phyloP scores from a whole-genome alignment of 371 early-diverging fungal species.

The Mucor irregularis region DNA sequence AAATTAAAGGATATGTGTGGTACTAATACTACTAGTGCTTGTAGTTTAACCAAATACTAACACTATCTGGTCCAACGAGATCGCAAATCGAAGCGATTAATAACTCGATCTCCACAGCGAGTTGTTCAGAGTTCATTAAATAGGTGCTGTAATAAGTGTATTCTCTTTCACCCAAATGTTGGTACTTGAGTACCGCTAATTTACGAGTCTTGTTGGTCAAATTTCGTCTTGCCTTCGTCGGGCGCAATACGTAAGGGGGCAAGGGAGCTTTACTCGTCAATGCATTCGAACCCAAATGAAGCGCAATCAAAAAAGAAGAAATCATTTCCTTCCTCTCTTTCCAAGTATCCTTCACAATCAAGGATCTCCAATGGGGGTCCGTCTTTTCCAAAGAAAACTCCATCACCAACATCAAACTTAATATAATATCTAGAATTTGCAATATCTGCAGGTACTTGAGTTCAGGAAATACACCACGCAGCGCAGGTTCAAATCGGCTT shows the following conservation, averaged over 20 bases:
- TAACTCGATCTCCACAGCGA: slow-evolving; percentile 45
- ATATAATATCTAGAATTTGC: slow-evolving; percentile 44
- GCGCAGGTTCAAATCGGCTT: slow-evolving; percentile 49
- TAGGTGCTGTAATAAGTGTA: slow-evolving; percentile 49
- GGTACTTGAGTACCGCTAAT: slow-evolving; percentile 18
- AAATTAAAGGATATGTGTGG: neutral
- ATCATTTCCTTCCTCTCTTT: slow-evolving; percentile 45
- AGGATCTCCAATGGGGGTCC: slow-evolving; percentile 31
- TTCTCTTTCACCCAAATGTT: slow-evolving; percentile 35
- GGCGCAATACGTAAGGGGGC: slow-evolving; percentile 43
- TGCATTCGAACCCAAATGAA: slow-evolving; percentile 45
- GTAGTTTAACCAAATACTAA: slow-evolving; percentile 45
- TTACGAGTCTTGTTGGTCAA: slow-evolving; percentile 41
- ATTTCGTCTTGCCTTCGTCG: slow-evolving; percentile 40
- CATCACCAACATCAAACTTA: slow-evolving; percentile 45
- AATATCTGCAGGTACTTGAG: slow-evolving; percentile 38
- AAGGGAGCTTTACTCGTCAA: slow-evolving; percentile 43
- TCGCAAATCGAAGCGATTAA: slow-evolving; percentile 40
- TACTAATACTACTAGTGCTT: slow-evolving; percentile 27
- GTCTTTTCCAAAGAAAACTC: slow-evolving; percentile 37
- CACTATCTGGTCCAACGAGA: slow-evolving; percentile 47
- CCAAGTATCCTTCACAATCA: slow-evolving; percentile 41
- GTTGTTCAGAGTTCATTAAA: slow-evolving; percentile 48
- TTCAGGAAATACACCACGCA: slow-evolving; percentile 50
- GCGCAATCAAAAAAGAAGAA: slow-evolving; percentile 38